Percentiles rank a stretch among this genome's conserved stretches.
Evolutionary conservation across 805 yeast species (phyloP).

Genomic region (Pichia pseudocactophila): DNA sequence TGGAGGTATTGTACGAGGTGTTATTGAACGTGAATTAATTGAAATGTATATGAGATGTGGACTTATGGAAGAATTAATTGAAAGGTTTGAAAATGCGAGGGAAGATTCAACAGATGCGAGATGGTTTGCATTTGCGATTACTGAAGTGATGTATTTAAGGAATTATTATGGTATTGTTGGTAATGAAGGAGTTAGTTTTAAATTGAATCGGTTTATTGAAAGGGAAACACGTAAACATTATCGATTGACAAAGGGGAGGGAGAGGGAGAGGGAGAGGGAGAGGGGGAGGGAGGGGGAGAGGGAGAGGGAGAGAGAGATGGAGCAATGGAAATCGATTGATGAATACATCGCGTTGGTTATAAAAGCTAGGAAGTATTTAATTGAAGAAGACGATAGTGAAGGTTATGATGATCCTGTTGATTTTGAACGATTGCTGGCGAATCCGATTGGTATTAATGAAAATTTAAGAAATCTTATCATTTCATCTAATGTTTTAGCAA

Average conservation of each 20-base stretch:
- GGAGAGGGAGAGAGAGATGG: too few species aligned
- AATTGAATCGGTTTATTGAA: slow-evolving; percentile 23
- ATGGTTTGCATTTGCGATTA: slow-evolving; percentile 56
- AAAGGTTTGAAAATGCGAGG: slow-evolving; percentile 22
- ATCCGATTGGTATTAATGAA: slow-evolving; percentile 39
- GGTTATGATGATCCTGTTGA: too few species aligned
- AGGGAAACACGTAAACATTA: slow-evolving; percentile 22
- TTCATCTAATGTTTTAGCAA: slow-evolving; percentile 62
- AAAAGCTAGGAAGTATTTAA: not conserved
- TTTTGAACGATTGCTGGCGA: not conserved
- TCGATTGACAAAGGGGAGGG: too few species aligned
- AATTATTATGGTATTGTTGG: not conserved
- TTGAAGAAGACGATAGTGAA: not conserved
- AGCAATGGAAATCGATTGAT: too few species aligned
- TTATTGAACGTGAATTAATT: not conserved
- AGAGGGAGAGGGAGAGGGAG: too few species aligned
- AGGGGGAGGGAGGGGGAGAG: too few species aligned
- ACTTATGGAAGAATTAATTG: slow-evolving; percentile 39
- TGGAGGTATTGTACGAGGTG: not conserved
- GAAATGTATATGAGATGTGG: slow-evolving; percentile 41
- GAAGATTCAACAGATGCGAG: slow-evolving; percentile 37
- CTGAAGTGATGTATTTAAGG: slow-evolving; percentile 52
- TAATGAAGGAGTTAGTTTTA: slow-evolving; percentile 19
- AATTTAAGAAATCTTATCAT: slow-evolving; percentile 57
- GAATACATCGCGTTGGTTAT: not conserved